These are phyloP conservation scores for Linum tenue DNA, from an alignment of 345 rosid species.

Conservation along the genomic window DNA sequence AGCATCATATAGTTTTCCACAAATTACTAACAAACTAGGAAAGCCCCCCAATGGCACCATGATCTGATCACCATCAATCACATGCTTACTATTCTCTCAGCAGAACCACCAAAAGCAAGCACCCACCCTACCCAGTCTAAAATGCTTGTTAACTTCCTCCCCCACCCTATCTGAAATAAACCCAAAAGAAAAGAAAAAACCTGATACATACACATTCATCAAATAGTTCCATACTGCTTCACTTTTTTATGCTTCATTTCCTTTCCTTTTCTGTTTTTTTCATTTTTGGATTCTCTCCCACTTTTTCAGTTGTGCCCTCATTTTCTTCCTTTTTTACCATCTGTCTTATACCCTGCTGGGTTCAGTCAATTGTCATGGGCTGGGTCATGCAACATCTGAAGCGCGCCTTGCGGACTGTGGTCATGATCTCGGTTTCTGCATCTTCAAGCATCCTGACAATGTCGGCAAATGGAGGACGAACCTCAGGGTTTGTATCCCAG, in stretches of 20 bases:
- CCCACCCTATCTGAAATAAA: not conserved
- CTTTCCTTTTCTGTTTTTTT: too few species aligned
- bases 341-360: too few species aligned
- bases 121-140: not conserved
- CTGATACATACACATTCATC: slow-evolving; percentile 1
- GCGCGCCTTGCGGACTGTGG: slow-evolving; percentile 24
- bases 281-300: not conserved
- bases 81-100: too few species aligned
- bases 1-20: too few species aligned
- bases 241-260: not conserved
- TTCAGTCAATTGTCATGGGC: slow-evolving; percentile 24
- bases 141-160: not conserved
- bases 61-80: too few species aligned
- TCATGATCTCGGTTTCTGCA: slow-evolving; percentile 24
- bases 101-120: not conserved
- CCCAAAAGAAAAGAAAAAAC: not conserved
- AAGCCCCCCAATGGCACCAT: not conserved
- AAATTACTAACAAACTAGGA: too few species aligned
- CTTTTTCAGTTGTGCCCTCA: not conserved
- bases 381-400: slow-evolving; percentile 25
- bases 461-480: slow-evolving; percentile 19
- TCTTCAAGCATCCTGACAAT: slow-evolving; percentile 22
- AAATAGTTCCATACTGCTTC: not conserved
- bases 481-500: slow-evolving; percentile 28
- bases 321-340: too few species aligned